These are phyloP conservation scores for Desmodesmus armatus DNA, from an alignment of 139 green algal genomes.

Conservation along the genomic window DNA sequence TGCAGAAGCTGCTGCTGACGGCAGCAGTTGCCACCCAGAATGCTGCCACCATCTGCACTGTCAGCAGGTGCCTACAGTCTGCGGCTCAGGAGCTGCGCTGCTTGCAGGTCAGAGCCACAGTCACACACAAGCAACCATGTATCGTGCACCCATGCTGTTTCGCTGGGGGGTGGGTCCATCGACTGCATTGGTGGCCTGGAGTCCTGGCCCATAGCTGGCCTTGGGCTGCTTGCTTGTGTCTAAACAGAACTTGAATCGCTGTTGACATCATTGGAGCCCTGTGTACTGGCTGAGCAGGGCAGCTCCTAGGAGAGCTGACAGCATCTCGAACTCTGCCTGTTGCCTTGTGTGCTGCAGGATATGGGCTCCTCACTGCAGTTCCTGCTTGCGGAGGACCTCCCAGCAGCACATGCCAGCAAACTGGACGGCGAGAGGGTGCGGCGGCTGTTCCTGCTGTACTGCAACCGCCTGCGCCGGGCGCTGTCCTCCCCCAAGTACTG, in stretches of 20 bases:
- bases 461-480: conserved; percentile 24
- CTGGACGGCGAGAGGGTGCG: conserved; percentile 58
- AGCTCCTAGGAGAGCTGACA: neutral
- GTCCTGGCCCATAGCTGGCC: too few species aligned
- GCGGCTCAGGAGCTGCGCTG: conserved; percentile 53
- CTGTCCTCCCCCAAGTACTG: conserved; percentile 52
- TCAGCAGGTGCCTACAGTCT: conserved; percentile 32
- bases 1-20: conserved; percentile 49
- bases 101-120: conserved; percentile 53
- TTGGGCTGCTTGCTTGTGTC: too few species aligned
- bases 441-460: conserved; percentile 53
- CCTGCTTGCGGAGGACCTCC: conserved; percentile 16
- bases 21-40: conserved; percentile 47
- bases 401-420: conserved; percentile 24
- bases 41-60: neutral
- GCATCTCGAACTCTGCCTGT: neutral
- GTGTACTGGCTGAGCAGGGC: too few species aligned
- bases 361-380: conserved; percentile 41
- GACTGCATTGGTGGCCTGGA: too few species aligned
- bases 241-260: too few species aligned
- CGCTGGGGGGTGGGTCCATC: too few species aligned
- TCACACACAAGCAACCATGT: too few species aligned
- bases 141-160: too few species aligned
- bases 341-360: conserved; percentile 34
- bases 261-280: too few species aligned